phyloP scores from a whole-genome alignment of 1,284 basidiomycete genomes.

The Melampsora abietis-canadensis region DNA sequence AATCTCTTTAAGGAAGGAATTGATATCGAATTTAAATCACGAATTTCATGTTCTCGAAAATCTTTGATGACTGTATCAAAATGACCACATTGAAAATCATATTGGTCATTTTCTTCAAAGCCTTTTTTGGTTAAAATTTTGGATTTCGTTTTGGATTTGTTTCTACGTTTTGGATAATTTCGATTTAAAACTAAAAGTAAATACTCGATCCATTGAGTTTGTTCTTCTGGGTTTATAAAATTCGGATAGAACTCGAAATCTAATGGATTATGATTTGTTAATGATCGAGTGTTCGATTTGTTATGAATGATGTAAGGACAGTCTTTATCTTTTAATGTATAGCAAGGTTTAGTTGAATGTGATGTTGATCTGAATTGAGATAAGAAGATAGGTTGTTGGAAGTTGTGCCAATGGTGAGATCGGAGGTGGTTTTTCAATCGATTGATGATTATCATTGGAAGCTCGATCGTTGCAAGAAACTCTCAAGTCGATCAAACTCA shows the following conservation, averaged over 20 bases:
- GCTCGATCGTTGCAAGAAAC: too few relatives aligned
- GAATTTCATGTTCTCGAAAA: conserved; percentile 25
- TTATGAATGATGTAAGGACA: too few relatives aligned
- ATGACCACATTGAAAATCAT: conserved; percentile 27
- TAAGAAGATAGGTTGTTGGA: too few relatives aligned
- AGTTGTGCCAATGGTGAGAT: too few relatives aligned
- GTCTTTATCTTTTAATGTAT: too few relatives aligned
- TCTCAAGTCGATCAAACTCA: too few relatives aligned
- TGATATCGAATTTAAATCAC: background rate
- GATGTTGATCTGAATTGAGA: too few relatives aligned
- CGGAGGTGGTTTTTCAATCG: too few relatives aligned
- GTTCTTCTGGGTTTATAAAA: conserved; percentile 16
- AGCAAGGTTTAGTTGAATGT: too few relatives aligned
- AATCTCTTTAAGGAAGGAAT: background rate
- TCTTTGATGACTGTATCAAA: conserved; percentile 33
- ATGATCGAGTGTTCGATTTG: too few relatives aligned
- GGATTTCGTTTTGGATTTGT: background rate
- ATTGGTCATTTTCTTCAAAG: conserved; percentile 11
- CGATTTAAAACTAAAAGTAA: conserved; percentile 7
- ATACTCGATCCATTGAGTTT: conserved; percentile 10
- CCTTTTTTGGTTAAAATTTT: background rate
- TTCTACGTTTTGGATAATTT: background rate
- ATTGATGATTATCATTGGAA: too few relatives aligned
- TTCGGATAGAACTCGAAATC: conserved; percentile 19
- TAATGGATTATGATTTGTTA: background rate